Base-by-base conservation (phyloP, 2,329 filamentous ascomycete species). In the Epichloe hybrida region DNA sequence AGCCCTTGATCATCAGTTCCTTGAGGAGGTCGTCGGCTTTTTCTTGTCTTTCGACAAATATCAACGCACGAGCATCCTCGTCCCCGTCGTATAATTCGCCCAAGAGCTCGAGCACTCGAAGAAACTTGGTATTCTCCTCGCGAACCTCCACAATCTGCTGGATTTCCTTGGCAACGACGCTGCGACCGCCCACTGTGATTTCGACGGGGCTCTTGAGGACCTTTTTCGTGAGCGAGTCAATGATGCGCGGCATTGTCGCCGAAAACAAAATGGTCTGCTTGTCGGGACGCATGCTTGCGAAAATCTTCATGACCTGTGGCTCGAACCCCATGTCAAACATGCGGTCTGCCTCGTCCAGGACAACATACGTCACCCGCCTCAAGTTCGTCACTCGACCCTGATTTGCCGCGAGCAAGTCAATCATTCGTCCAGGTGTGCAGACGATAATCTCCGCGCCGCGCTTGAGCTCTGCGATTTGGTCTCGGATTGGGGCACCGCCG, bases 291-390 rank as follows among this genome's bases (percentile, higher is more conserved):
- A 95, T 86, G 61, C 93, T 95, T 57, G 82, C 81, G 63, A 97
- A 83, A 52, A 98, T 93, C 67, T 95, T 96, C 81, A 93, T 93
- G 50, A 98, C 90, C 66, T 98, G 93, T 2, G 93, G 91, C 68
- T 95, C 91, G 62, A 98, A 98, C 13, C 93, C 93, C 93, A 98
- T 97, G 66, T 98, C 93, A 64, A 97, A 96, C 93, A 98, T 97
- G 55, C 93, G 85, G 68, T 98, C 93, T 46, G 93, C 93, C 69
- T 98, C 93, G 64, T 98, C 93, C 39, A 98, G 79, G 11, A 98
- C 93, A 23, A 96, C 82, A 64, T 97, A 98, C 0, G 88, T 93
- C 12, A 95, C 88, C 55, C 93, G 80, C 58, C 79, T 82, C 51
- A 98, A 74, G 61, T 94, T 97, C 12, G 91, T 95, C 9, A 97